These are phyloP conservation scores for Paramecium tetraurelia DNA, from an alignment of 73 alveolate genomes.

Conservation along the genomic window DNA sequence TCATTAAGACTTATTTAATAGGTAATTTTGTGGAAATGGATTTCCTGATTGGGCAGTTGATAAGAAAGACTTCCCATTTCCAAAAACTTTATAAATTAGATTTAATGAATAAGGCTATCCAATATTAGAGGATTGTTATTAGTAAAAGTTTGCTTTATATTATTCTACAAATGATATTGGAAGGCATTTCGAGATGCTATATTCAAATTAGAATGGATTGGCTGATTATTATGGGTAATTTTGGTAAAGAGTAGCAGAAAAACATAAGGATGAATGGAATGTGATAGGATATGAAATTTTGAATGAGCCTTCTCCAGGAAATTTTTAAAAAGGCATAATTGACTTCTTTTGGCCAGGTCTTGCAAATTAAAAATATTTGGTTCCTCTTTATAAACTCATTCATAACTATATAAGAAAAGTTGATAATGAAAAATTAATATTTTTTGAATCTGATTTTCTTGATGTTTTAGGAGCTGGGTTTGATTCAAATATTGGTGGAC, in stretches of 20 bases:
- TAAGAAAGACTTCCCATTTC: slow-evolving; percentile 56
- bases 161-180: slow-evolving; percentile 77
- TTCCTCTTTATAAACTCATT: slow-evolving; percentile 76
- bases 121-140: slow-evolving; percentile 74
- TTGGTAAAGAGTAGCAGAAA: slow-evolving; percentile 79
- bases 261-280: slow-evolving; percentile 68
- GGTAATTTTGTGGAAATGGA: slow-evolving; percentile 94
- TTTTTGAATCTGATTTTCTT: slow-evolving; percentile 76
- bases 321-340: slow-evolving; percentile 62
- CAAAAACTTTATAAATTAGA: slow-evolving; percentile 43
- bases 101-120: slow-evolving; percentile 65
- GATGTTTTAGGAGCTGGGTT: slow-evolving; percentile 59
- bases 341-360: slow-evolving; percentile 69
- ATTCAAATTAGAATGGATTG: slow-evolving; percentile 73
- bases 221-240: slow-evolving; percentile 81
- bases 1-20: slow-evolving; percentile 85
- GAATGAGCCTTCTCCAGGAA: slow-evolving; percentile 90
- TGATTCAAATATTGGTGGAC: slow-evolving; percentile 55
- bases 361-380: slow-evolving; percentile 67
- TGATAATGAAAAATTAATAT: slow-evolving; percentile 73
- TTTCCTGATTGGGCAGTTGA: slow-evolving; percentile 87
- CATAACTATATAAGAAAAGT: slow-evolving; percentile 66
- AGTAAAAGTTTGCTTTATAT: slow-evolving; percentile 62
- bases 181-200: slow-evolving; percentile 73
- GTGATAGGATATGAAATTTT: slow-evolving; percentile 87